These are phyloP conservation scores for Trichoderma sp. DNA, from an alignment of 2,329 filamentous ascomycete genomes.

Conservation along the genomic window DNA sequence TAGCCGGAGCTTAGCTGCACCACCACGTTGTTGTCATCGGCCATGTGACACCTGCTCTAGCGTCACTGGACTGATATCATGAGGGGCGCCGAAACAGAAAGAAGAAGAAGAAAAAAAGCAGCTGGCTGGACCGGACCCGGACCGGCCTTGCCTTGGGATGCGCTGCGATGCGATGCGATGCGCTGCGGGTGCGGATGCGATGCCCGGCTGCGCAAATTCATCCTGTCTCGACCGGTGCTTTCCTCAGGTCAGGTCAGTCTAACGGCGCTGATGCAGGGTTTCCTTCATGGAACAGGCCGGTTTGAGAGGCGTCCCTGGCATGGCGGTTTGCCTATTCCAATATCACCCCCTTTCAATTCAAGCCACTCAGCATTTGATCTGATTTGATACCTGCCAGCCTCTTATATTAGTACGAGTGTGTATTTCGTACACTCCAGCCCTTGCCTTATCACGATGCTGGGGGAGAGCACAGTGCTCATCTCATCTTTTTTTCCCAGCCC, in stretches of 20 bases:
- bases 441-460: not conserved
- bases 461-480: not conserved
- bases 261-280: not conserved
- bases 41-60: constrained; percentile 22
- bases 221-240: not conserved
- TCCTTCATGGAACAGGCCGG: not conserved
- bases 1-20: constrained; percentile 20
- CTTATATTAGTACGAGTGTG: not conserved
- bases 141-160: not conserved
- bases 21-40: constrained; percentile 20
- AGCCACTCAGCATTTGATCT: not conserved
- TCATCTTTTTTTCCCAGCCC: not conserved
- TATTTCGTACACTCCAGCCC: not conserved
- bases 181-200: not conserved
- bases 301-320: constrained; percentile 7
- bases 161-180: not conserved
- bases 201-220: not conserved
- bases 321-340: not conserved
- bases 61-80: not conserved
- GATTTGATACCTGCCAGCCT: not conserved
- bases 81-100: not conserved
- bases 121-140: not conserved
- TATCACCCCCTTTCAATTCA: constrained; percentile 1
- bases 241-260: not conserved
- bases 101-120: not conserved